A percentile compares a stretch with the other conserved stretches of the same genome.
phyloP scores from a whole-genome alignment of 352 stramenopile genomes.

The Aphanomyces invadans region DNA sequence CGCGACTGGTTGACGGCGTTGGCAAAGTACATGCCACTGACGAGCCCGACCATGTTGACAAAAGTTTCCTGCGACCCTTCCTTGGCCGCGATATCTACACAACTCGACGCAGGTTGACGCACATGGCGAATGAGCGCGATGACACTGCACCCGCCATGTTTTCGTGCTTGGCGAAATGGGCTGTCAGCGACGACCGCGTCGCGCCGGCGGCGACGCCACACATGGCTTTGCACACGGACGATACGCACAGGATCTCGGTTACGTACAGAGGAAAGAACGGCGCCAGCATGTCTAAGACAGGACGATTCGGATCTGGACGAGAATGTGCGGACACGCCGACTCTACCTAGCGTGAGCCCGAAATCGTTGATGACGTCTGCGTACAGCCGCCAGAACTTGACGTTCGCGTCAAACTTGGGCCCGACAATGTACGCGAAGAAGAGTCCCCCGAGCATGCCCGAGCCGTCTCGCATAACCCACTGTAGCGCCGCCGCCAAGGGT shows the following conservation, averaged over 20 bases:
- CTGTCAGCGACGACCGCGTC: slow-evolving; percentile 89
- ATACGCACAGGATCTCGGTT: slow-evolving; percentile 68
- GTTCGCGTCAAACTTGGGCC: slow-evolving; percentile 88
- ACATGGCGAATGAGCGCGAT: too few species aligned
- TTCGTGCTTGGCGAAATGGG: slow-evolving; percentile 80
- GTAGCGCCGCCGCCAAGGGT: slow-evolving; percentile 58
- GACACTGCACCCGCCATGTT: slow-evolving; percentile 76
- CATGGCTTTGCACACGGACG: slow-evolving; percentile 90
- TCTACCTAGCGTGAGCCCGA: slow-evolving; percentile 86
- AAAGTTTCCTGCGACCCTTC: slow-evolving; percentile 94
- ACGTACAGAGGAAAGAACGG: slow-evolving; percentile 60
- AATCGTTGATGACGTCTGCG: slow-evolving; percentile 94
- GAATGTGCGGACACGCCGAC: too few species aligned
- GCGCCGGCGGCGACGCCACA: slow-evolving; percentile 91
- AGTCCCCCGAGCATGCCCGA: slow-evolving; percentile 87
- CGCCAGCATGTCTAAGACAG: slow-evolving; percentile 54
- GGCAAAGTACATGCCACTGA: slow-evolving; percentile 82
- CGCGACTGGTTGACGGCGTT: slow-evolving; percentile 59
- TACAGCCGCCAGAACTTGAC: slow-evolving; percentile 95
- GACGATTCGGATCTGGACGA: too few species aligned
- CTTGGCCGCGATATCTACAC: slow-evolving; percentile 91
- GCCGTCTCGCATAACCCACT: slow-evolving; percentile 69
- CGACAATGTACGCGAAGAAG: slow-evolving; percentile 88
- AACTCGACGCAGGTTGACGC: too few species aligned
- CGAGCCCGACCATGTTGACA: slow-evolving; percentile 90